Evolutionary conservation across 768 basidiomycete species (phyloP), one percentile per base, ranked within the genome.

Genomic region (Trichaptum fuscoviolaceum): DNA sequence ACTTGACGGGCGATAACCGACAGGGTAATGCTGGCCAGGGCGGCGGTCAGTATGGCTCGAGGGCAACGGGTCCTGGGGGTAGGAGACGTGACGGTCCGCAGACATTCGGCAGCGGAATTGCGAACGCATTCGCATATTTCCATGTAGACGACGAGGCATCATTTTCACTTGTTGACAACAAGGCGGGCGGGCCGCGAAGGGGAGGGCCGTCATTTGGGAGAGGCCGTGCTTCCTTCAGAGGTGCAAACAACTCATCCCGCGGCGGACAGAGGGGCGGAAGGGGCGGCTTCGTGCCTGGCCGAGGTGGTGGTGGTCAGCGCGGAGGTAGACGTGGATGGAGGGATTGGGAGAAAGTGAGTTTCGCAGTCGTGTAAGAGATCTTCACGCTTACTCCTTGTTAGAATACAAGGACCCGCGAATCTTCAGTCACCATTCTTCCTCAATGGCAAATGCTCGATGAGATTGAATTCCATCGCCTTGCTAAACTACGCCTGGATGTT

Each of bases 91-190:
- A 94, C 63, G 87, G 92, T 59, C 85, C 85, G 63, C 91, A 91
- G 73, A 93, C 93, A 1, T 96, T 93, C 74, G 95, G 95, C 42
- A 95, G 94, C 66, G 92, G 91, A 24, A 88, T 90, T 63, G 89
- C 93, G 12, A 96, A 88, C 71, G 93, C 94, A 17, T 98, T 98
- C 74, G 93, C 94, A 7, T 97, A 96, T 78, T 95, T 95, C 82
- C 96, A 98, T 77, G 96, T 92, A 66, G 97, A 99, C 78, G 97
- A 99, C 73, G 97, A 99, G 78, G 91, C 94, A 7, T 91, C 89
- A 62, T 99, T 99, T 84, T 96, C 94, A 24, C 83, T 99, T 63
- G 97, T 99, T 62, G 96, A 98, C 74, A 94, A 89, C 76, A 96
- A 93, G 78, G 74, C 87, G 59, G 81, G 86, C 57, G 80, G 87